Evolutionary conservation across 2,329 filamentous ascomycete genomes (phyloP).

Genomic region (Aspergillus spinulosporus): DNA sequence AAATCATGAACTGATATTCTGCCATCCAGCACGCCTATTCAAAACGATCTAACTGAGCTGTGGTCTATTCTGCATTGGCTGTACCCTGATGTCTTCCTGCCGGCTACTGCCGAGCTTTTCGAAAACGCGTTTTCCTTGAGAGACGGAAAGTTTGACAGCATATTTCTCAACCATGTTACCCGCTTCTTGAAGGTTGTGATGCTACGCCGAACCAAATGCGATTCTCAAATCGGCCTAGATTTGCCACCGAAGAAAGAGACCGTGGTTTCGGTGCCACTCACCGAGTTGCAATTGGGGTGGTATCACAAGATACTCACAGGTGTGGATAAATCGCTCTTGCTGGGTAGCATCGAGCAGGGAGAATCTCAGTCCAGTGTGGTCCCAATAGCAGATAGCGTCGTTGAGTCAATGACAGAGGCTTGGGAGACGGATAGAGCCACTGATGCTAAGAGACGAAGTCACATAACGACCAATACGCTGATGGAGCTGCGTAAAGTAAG

Average conservation of each 20-base stretch:
- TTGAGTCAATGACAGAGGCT: neutral
- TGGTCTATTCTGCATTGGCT: slow-evolving; percentile 61
- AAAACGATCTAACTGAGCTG: slow-evolving; percentile 59
- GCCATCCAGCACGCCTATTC: slow-evolving; percentile 51
- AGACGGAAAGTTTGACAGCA: slow-evolving; percentile 54
- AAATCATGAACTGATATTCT: neutral
- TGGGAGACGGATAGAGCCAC: neutral
- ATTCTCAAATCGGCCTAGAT: slow-evolving; percentile 53
- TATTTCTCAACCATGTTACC: slow-evolving; percentile 55
- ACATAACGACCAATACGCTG: slow-evolving; percentile 48
- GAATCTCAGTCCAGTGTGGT: neutral
- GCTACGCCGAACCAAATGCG: slow-evolving; percentile 60
- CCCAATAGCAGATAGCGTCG: neutral
- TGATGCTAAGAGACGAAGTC: slow-evolving; percentile 27
- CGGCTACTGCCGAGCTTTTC: slow-evolving; percentile 54
- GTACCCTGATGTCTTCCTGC: slow-evolving; percentile 58
- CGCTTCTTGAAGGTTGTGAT: slow-evolving; percentile 58
- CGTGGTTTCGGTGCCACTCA: slow-evolving; percentile 58
- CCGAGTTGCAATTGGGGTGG: slow-evolving; percentile 60
- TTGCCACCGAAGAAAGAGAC: slow-evolving; percentile 60
- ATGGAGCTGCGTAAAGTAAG: slow-evolving; percentile 55
- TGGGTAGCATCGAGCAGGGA: neutral
- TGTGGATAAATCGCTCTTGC: slow-evolving; percentile 38
- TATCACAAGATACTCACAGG: slow-evolving; percentile 59
- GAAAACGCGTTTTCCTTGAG: slow-evolving; percentile 58